A percentile compares a stretch with the other conserved stretches of the same genome.
phyloP scores from a whole-genome alignment of 192 early-diverging fungal species.

The Jimgerdemannia lactiflua region DNA sequence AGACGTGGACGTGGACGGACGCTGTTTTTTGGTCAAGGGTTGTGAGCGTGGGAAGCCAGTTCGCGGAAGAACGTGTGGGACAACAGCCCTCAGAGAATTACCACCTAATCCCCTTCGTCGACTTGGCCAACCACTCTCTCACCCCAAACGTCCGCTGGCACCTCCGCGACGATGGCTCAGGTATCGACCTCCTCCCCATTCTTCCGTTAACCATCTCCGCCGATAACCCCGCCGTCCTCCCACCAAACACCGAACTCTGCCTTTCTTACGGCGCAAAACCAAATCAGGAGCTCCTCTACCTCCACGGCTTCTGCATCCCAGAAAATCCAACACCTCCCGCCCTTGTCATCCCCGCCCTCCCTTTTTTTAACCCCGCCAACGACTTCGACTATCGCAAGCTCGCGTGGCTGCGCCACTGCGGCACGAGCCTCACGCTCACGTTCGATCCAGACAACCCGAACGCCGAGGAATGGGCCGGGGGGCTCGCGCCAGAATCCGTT shows the following conservation, averaged over 20 bases:
- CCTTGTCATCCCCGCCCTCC: not conserved
- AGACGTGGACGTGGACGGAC: constrained; percentile 64
- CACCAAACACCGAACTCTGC: constrained; percentile 1
- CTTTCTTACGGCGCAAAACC: constrained; percentile 70
- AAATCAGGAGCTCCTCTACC: constrained; percentile 66
- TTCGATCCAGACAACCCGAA: not conserved
- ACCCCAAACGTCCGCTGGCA: constrained; percentile 53
- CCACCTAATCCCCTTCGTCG: constrained; percentile 57
- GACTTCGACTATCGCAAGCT: not conserved
- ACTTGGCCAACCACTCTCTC: constrained; percentile 69
- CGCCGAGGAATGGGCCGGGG: not conserved
- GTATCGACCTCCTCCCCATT: constrained; percentile 18
- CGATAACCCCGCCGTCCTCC: constrained; percentile 18
- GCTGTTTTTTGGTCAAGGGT: constrained; percentile 70
- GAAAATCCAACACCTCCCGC: constrained; percentile 33
- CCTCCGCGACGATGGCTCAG: constrained; percentile 30
- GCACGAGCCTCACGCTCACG: not conserved
- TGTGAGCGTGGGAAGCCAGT: constrained; percentile 46
- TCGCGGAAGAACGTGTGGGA: constrained; percentile 8
- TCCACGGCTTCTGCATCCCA: constrained; percentile 61
- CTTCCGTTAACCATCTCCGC: not conserved
- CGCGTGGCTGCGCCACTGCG: not conserved
- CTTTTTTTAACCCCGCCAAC: not conserved
- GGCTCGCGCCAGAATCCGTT: not conserved
- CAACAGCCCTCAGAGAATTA: constrained; percentile 21